Percentiles rank a stretch among this genome's conserved stretches.
phyloP scores from a whole-genome alignment of 2,329 filamentous ascomycete species.

The Tolypocladium guangdongense region DNA sequence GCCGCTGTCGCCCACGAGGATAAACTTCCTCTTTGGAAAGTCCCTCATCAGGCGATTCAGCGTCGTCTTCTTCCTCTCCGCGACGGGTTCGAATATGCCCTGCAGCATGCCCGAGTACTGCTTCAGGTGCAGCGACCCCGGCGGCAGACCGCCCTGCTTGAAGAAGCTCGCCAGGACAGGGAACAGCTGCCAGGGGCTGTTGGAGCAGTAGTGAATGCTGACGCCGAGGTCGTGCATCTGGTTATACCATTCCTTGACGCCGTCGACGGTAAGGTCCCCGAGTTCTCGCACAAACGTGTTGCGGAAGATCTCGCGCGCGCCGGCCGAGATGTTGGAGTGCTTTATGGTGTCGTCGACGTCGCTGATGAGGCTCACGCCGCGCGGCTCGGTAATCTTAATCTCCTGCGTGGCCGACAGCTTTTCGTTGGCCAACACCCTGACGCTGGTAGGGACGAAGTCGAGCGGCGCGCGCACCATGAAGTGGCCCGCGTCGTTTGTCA shows the following conservation, averaged over 20 bases:
- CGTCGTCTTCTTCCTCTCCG: conserved; percentile 84
- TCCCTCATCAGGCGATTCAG: conserved; percentile 78
- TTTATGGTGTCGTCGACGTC: conserved; percentile 98
- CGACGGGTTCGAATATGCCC: conserved; percentile 94
- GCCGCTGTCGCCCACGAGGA: conserved; percentile 89
- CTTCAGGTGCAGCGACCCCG: conserved; percentile 88
- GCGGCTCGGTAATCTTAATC: conserved; percentile 64
- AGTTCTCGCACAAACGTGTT: conserved; percentile 91
- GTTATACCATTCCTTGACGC: conserved; percentile 84
- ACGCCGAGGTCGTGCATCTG: conserved; percentile 70
- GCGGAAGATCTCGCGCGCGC: conserved; percentile 87
- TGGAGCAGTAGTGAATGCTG: conserved; percentile 94
- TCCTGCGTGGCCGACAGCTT: conserved; percentile 71
- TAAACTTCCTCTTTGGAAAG: conserved; percentile 80
- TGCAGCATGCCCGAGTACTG: conserved; percentile 96
- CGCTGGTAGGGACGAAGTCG: conserved; percentile 82
- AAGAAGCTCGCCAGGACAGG: conserved; percentile 84
- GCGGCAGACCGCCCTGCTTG: conserved; percentile 65
- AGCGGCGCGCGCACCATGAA: conserved; percentile 72
- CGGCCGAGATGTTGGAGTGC: conserved; percentile 77
- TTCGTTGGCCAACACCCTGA: conserved; percentile 79
- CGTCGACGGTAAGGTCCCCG: conserved; percentile 68
- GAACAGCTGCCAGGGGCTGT: conserved; percentile 96
- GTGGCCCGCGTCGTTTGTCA: conserved; percentile 82
- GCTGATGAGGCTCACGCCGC: conserved; percentile 84